These are phyloP conservation scores for Paratinospora sagittata DNA, from an alignment of 164 flowering plant species.

Conservation along the genomic window DNA sequence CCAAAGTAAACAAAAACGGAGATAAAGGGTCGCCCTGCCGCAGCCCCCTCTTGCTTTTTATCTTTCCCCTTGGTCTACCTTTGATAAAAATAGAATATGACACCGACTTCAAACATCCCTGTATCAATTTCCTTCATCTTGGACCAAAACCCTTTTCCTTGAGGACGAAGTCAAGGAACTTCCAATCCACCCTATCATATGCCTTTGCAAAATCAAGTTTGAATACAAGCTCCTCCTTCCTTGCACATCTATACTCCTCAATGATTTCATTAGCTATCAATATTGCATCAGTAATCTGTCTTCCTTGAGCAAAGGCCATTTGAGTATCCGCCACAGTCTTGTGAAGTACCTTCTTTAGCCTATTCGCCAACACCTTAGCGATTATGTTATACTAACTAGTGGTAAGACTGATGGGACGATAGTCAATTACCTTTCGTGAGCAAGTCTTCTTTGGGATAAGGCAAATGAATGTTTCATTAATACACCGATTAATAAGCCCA, in stretches of 20 bases:
- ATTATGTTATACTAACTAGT: background rate
- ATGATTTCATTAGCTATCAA: background rate
- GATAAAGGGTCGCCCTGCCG: background rate
- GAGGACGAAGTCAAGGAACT: background rate
- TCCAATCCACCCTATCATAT: no score
- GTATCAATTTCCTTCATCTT: no score
- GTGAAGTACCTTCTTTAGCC: background rate
- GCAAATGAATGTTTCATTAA: background rate
- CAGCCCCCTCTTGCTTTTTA: background rate
- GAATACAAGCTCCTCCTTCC: no score
- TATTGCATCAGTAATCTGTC: background rate
- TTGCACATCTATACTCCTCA: no score
- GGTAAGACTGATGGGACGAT: background rate
- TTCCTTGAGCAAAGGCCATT: background rate
- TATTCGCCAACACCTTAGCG: background rate
- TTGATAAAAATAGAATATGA: background rate
- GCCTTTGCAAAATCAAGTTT: no score
- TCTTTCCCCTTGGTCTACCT: background rate
- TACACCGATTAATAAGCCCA: background rate
- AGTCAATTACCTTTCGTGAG: background rate
- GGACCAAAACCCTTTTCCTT: background rate
- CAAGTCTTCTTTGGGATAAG: background rate
- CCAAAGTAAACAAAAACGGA: background rate
- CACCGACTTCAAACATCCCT: no score
- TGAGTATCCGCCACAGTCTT: background rate